These are phyloP conservation scores for Fragaria iinumae DNA, from an alignment of 306 rosid genomes.

Conservation along the genomic window DNA sequence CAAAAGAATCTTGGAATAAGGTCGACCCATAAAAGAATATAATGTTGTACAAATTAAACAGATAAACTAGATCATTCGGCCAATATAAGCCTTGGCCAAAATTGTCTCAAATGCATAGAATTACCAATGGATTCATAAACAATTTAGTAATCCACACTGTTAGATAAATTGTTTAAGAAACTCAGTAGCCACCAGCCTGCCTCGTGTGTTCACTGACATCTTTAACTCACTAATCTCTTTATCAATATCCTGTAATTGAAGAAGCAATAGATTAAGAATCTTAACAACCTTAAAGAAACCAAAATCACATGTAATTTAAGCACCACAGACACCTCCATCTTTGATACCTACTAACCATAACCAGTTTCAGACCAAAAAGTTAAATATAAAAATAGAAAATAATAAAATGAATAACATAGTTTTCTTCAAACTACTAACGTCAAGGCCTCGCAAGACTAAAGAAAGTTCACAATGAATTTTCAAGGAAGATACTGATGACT, in stretches of 20 bases:
- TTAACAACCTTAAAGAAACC: neutral
- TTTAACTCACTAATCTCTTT: slow-evolving; percentile 93
- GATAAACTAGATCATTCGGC: neutral
- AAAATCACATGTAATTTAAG: neutral
- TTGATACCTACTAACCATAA: neutral
- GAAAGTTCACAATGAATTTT: neutral
- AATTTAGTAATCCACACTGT: slow-evolving; percentile 11
- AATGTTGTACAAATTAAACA: neutral
- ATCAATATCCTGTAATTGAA: slow-evolving; percentile 75
- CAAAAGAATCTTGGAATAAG: neutral
- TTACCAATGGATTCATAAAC: neutral
- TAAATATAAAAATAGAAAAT: neutral
- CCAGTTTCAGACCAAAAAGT: neutral
- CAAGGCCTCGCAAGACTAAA: neutral
- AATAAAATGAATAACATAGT: neutral
- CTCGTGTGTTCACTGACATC: slow-evolving; percentile 93
- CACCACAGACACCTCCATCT: neutral
- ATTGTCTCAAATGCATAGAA: neutral
- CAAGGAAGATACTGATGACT: neutral
- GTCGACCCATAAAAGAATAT: neutral
- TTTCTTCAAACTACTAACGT: neutral
- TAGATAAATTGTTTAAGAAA: slow-evolving; percentile 90
- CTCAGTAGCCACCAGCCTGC: slow-evolving; percentile 97
- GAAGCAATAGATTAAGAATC: slow-evolving; percentile 6
- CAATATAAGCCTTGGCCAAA: neutral